Percentiles rank a stretch among this genome's conserved stretches.
phyloP scores from a whole-genome alignment of 2,329 filamentous ascomycete species.

The Colletotrichum endophyticum region DNA sequence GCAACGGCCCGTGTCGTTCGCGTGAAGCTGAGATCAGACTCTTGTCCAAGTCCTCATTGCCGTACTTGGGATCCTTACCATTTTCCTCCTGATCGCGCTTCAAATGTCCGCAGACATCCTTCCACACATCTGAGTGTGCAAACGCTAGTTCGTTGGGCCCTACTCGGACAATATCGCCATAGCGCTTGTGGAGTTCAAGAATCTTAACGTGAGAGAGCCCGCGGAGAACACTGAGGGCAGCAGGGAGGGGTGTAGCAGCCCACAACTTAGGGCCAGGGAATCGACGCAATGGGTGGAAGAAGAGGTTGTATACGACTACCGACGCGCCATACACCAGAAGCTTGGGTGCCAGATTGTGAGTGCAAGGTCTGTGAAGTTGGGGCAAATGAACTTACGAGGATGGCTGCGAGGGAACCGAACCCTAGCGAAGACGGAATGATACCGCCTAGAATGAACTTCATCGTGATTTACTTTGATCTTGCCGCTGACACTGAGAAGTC shows the following conservation, averaged over 20 bases:
- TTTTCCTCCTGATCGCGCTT: conserved; percentile 2
- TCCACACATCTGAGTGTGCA: conserved; percentile 36
- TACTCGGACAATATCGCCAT: conserved; percentile 40
- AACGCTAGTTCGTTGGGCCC: conserved; percentile 43
- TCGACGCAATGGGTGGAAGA: conserved; percentile 33
- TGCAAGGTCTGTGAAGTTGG: background rate
- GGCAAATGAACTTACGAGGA: background rate
- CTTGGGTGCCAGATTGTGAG: background rate
- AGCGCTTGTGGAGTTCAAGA: conserved; percentile 21
- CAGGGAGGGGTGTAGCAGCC: background rate
- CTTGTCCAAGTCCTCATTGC: background rate
- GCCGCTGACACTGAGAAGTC: background rate
- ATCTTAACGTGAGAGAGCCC: background rate
- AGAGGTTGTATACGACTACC: conserved; percentile 31
- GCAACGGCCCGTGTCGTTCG: conserved; percentile 22
- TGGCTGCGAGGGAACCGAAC: background rate
- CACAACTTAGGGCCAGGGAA: conserved; percentile 31
- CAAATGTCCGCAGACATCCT: conserved; percentile 41
- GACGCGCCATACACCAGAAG: background rate
- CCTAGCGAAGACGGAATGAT: background rate
- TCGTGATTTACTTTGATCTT: background rate
- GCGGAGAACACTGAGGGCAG: background rate
- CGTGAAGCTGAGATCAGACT: background rate
- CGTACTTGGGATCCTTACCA: background rate
- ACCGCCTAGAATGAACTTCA: background rate